Evolutionary conservation across 2,329 filamentous ascomycete species (phyloP).

Genomic region (Davidsoniella australis): DNA sequence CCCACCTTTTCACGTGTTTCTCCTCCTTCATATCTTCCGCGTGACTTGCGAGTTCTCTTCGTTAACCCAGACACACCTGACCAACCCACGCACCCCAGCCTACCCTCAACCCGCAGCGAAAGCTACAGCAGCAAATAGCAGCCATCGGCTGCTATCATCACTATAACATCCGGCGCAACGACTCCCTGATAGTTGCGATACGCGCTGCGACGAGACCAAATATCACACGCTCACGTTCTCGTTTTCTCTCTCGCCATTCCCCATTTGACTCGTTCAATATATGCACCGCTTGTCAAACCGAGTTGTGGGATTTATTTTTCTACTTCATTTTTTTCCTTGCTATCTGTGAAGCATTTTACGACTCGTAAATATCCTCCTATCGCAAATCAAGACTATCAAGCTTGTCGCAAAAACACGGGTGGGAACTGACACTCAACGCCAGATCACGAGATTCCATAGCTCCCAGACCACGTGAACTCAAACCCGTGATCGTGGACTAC

Average conservation of each 20-base stretch:
- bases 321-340: too few species aligned
- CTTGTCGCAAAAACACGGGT: too few species aligned
- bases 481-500: conserved; percentile 24
- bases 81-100: background rate
- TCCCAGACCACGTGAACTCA: conserved; percentile 27
- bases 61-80: conserved; percentile 11
- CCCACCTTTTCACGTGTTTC: conserved; percentile 25
- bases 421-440: conserved; percentile 17
- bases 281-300: too few species aligned
- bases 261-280: conserved; percentile 8
- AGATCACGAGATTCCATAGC: conserved; percentile 29
- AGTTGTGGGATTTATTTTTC: too few species aligned
- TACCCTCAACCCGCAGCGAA: background rate
- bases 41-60: conserved; percentile 18
- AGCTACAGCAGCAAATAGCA: conserved; percentile 2
- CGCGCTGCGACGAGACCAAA: too few species aligned
- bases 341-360: too few species aligned
- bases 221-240: background rate
- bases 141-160: background rate
- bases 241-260: conserved; percentile 10
- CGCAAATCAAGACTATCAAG: too few species aligned
- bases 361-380: background rate
- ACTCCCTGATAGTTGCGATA: too few species aligned
- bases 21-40: conserved; percentile 21
- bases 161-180: too few species aligned